These are phyloP conservation scores for Cucurbita argyrosperma DNA, from an alignment of 306 rosid genomes.

Conservation along the genomic window DNA sequence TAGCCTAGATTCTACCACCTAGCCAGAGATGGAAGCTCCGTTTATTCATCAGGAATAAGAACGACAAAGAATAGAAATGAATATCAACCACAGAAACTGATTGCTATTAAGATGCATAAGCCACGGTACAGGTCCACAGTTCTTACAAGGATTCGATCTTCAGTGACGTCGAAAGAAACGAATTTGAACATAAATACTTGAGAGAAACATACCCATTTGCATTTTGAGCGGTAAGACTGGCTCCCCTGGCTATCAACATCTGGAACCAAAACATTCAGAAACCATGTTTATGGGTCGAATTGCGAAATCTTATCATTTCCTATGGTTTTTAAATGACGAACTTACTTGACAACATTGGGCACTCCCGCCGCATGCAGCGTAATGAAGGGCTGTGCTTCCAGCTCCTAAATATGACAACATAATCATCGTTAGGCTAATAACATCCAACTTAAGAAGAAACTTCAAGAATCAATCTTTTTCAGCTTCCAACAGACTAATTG, in stretches of 20 bases:
- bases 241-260: constrained; percentile 78
- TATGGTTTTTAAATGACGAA: constrained; percentile 1
- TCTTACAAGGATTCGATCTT: not conserved
- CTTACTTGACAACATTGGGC: constrained; percentile 86
- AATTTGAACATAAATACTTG: not conserved
- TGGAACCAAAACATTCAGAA: constrained; percentile 24
- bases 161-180: not conserved
- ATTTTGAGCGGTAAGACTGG: constrained; percentile 62
- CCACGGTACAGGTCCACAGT: not conserved
- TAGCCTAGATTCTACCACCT: not conserved
- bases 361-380: constrained; percentile 95
- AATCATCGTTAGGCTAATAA: not conserved
- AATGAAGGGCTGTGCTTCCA: constrained; percentile 93
- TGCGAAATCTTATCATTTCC: not conserved
- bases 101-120: not conserved
- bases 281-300: not conserved
- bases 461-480: not conserved
- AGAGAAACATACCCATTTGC: constrained; percentile 56
- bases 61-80: not conserved
- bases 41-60: not conserved
- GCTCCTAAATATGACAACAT: constrained; percentile 35
- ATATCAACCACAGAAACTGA: not conserved
- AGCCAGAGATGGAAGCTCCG: not conserved
- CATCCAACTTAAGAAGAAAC: not conserved
- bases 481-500: not conserved